phyloP scores from a whole-genome alignment of 768 basidiomycete species.

The Leccinum obscurum region DNA sequence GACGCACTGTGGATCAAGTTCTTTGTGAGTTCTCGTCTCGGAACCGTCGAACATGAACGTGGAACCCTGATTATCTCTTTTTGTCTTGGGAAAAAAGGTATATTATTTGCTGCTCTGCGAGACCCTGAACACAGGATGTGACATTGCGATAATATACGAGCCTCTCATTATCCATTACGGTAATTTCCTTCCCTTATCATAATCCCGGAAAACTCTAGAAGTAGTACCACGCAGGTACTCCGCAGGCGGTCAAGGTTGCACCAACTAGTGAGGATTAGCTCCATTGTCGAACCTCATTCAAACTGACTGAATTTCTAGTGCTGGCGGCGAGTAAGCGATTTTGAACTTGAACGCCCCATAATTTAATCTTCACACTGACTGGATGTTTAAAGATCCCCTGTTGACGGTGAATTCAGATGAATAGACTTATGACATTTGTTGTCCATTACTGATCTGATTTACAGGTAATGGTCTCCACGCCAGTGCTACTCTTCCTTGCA shows the following conservation, averaged over 20 bases:
- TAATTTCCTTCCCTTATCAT: slow-evolving; percentile 10
- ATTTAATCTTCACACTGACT: not conserved
- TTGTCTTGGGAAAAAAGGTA: slow-evolving; percentile 32
- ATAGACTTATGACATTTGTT: not conserved
- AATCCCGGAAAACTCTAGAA: slow-evolving; percentile 3
- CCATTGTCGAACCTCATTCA: slow-evolving; percentile 18
- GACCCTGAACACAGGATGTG: slow-evolving; percentile 47
- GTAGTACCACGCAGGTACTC: slow-evolving; percentile 29
- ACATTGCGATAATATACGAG: slow-evolving; percentile 46
- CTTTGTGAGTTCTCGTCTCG: slow-evolving; percentile 35
- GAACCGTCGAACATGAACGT: not conserved
- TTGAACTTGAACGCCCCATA: not conserved
- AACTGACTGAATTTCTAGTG: slow-evolving; percentile 12
- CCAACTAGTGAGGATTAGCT: slow-evolving; percentile 2
- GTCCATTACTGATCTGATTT: not conserved
- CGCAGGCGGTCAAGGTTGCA: not conserved
- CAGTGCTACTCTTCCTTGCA: slow-evolving; percentile 50
- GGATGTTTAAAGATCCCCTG: slow-evolving; percentile 39
- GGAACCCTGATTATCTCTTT: not conserved
- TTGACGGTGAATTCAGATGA: slow-evolving; percentile 37
- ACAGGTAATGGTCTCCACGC: slow-evolving; percentile 45
- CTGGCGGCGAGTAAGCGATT: slow-evolving; percentile 10
- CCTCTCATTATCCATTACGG: slow-evolving; percentile 49
- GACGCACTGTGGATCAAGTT: slow-evolving; percentile 47
- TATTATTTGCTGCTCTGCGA: slow-evolving; percentile 46